Evolutionary conservation across 495 filamentous ascomycete genomes (phyloP).

Genomic region (Penicillium canescens): DNA sequence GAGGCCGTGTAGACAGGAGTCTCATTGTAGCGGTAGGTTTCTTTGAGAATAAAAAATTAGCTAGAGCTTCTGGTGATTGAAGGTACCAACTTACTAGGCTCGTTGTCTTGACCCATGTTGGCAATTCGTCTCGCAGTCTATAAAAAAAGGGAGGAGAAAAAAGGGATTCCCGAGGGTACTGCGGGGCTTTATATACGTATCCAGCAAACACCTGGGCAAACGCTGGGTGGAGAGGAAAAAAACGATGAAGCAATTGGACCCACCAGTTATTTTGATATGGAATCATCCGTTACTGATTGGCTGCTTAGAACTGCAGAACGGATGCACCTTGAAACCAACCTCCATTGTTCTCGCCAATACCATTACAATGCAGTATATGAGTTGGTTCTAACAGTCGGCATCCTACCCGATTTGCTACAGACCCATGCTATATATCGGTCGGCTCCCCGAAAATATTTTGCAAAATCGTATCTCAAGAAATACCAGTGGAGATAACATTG

Average conservation of each 20-base stretch:
- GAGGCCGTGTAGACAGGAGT: slow-evolving; percentile 60
- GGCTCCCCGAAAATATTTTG: no score
- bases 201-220: not conserved
- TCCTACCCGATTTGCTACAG: no score
- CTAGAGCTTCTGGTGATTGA: not conserved
- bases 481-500: no score
- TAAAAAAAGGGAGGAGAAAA: not conserved
- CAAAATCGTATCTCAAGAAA: no score
- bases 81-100: slow-evolving; percentile 8
- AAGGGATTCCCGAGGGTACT: not conserved
- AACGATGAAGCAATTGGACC: not conserved
- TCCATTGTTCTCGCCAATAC: no score
- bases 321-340: no score
- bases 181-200: not conserved
- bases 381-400: no score
- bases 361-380: no score
- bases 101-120: slow-evolving; percentile 20
- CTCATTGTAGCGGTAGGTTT: slow-evolving; percentile 57
- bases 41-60: slow-evolving; percentile 9
- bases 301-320: not conserved
- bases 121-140: not conserved
- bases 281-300: not conserved
- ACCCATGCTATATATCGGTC: no score
- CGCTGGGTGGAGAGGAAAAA: not conserved
- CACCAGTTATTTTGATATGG: not conserved